Percentiles rank a stretch among this genome's conserved stretches.
These are phyloP conservation scores for Yarrowia bubula DNA, from an alignment of 805 yeast genomes.

Conservation along the genomic window DNA sequence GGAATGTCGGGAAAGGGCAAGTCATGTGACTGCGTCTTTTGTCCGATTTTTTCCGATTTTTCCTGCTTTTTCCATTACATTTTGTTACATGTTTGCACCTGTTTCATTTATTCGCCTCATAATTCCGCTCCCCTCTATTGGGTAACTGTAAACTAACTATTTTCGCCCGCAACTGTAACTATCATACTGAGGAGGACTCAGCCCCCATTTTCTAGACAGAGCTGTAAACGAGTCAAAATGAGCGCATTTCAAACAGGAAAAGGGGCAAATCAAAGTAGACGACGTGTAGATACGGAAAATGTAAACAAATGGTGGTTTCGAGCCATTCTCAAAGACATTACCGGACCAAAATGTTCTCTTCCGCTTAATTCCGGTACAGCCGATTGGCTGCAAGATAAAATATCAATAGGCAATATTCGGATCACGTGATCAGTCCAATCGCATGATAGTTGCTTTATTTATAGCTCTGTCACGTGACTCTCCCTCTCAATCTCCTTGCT, in stretches of 20 bases:
- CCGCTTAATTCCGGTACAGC: not conserved
- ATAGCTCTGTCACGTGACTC: not conserved
- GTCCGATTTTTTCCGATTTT: not conserved
- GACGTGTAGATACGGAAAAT: too few species aligned
- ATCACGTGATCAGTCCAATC: not conserved
- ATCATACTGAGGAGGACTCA: conserved; percentile 5
- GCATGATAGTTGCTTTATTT: not conserved
- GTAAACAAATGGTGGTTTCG: too few species aligned
- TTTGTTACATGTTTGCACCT: not conserved
- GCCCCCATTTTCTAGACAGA: not conserved
- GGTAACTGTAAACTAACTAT: conserved; percentile 12
- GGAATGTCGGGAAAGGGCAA: too few species aligned
- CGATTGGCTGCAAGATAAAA: not conserved
- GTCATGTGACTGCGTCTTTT: not conserved
- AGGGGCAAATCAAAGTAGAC: too few species aligned
- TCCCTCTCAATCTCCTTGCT: not conserved
- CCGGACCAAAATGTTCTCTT: too few species aligned
- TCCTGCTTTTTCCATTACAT: not conserved
- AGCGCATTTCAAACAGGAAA: not conserved
- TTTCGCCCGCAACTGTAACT: not conserved
- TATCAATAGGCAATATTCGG: too few species aligned
- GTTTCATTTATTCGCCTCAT: not conserved
- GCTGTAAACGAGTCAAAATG: not conserved
- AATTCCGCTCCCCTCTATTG: not conserved
- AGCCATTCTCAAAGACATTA: too few species aligned